A percentile compares a stretch with the other conserved stretches of the same genome.
Conservation (phyloP, 202 grass and related monocot genomes). For the Carex sylvatica region DNA sequence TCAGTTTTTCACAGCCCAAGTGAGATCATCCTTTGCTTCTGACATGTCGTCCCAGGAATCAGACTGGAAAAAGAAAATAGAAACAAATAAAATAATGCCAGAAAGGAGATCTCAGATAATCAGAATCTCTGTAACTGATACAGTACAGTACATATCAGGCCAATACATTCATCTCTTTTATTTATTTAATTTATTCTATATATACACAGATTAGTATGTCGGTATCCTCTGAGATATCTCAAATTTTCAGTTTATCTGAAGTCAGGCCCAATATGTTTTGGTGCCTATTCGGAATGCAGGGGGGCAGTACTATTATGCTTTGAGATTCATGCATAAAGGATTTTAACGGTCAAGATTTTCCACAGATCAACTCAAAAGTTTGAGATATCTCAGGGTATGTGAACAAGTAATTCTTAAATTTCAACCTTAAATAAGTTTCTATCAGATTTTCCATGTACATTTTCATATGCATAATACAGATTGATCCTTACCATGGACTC, state of each 20-base stretch:
- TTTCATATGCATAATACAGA: not conserved
- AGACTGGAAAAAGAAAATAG: conserved; percentile 30
- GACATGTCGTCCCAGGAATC: conserved; percentile 40
- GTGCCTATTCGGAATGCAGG: too few species aligned
- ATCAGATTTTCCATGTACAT: too few species aligned
- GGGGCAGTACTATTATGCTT: too few species aligned
- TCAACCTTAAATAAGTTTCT: not conserved
- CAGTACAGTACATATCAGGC: not conserved
- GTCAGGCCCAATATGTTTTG: too few species aligned
- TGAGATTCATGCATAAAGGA: too few species aligned
- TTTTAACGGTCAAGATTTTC: too few species aligned
- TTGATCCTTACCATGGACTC: too few species aligned
- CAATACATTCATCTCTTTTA: not conserved
- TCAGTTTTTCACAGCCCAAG: conserved; percentile 63
- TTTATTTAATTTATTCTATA: not conserved
- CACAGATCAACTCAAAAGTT: too few species aligned
- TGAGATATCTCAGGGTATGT: too few species aligned
- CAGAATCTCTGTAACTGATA: not conserved
- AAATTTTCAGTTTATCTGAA: too few species aligned
- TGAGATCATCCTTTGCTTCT: conserved; percentile 49
- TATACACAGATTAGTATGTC: not conserved
- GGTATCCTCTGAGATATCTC: too few species aligned
- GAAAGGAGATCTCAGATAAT: not conserved
- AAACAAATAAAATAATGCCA: conserved; percentile 18
- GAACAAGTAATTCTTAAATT: not conserved